Evolutionary conservation across 2,329 filamentous ascomycete genomes (phyloP), one percentile per base, ranked within the genome.

Genomic region (Verticillium isaacii): DNA sequence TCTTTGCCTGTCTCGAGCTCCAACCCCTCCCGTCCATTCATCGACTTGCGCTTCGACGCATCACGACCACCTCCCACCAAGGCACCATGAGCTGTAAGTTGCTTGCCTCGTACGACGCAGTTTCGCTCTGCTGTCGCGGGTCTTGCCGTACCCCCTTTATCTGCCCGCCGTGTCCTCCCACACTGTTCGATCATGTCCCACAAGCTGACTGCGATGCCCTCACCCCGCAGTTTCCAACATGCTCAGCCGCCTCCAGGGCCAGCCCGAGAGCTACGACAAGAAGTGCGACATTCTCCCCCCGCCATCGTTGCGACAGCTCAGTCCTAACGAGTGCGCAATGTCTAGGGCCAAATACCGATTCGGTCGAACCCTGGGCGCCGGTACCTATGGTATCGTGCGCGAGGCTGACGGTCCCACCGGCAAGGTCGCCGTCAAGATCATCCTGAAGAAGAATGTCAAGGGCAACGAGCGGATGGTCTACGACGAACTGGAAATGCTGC

Each of bases 381-480:
- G 95, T 70, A 99, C 95, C 70, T 99, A 99, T 83, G 95, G 95
- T 72, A 96, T 99, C 72, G 95, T 99, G 71, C 88, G 95, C 70
- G 95, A 99, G 79, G 95, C 95, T 64, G 93, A 97, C 65, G 86
- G 91, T 68, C 87, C 89, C 52, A 84, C 85, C 23, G 92, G 92
- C 75, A 86, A 97, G 82, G 93, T 96, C 64, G 95, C 95, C 50
- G 86, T 99, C 77, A 99, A 99, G 84, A 98, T 99, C 75, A 99
- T 99, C 76, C 82, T 98, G 72, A 99, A 99, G 86, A 97, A 97
- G 82, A 98, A 97, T 78, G 94, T 99, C 74, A 96, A 93, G 76
- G 94, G 93, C 67, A 98, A 98, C 71, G 95, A 99, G 82, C 88
- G 90, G 75, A 99, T 99, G 95, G 95, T 99, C 50, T 95, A 96